Evolutionary conservation across 768 basidiomycete genomes (phyloP), one percentile per base, ranked within the genome.

Genomic region (Cystobasidium tubakii): DNA sequence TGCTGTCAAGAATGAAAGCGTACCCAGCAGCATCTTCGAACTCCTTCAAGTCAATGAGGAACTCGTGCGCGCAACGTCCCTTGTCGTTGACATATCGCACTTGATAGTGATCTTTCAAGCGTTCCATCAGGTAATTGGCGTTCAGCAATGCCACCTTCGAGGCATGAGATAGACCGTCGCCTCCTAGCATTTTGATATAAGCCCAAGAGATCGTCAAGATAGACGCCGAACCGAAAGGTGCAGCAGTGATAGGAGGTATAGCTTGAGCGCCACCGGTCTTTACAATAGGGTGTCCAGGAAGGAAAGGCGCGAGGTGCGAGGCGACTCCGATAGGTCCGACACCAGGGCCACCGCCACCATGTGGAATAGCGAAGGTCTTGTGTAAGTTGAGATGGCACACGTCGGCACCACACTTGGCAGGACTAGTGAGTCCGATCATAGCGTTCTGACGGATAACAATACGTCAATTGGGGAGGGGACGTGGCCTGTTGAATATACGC

Each of bases 121-220:
- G 87, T 78, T 88, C 86, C 23, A 94, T 93, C 86, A 97, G 96
- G 82, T 98, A 99, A 82, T 99, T 99, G 62, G 96, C 96, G 79
- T 88, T 97, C 53, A 99, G 86, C 34, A 99, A 85, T 0, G 96
- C 92, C 34, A 91, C 83, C 78, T 89, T 90, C 1, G 93, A 90
- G 0, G 92, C 88, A 74, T 92, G 86, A 27, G 87, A 86, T 31
- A 99, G 86, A 7, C 96, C 96, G 70, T 87, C 83, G 9, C 94
- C 95, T 31, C 96, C 96, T n/a, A 99, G 87, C 96, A 99, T 98
- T 84, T 76, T 95, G 85, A 96, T 91, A 82, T 96, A 99, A 15
- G 96, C 95, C 75, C 95, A 98, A 0, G 94, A 97, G 78, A 98
- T 97, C 75, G 94, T 85, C 60, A 91, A 88, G 78, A 99, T 93